Percentiles rank a stretch among this genome's conserved stretches.
Conservation (phyloP, 2,329 filamentous ascomycete species). For the Balansia obtecta region DNA sequence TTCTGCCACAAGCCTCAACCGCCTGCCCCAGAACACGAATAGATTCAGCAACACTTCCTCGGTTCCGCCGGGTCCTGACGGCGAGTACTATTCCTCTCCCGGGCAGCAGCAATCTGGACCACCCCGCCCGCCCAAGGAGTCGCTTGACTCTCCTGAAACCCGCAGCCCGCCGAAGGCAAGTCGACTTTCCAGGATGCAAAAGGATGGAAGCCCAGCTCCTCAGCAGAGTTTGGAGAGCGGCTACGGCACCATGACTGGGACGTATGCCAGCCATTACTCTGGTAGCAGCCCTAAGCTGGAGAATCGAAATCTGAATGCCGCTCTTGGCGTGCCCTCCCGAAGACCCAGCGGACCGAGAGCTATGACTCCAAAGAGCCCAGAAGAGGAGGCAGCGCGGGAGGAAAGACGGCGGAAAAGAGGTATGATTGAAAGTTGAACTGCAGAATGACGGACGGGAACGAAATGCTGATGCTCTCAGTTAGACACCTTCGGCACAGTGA, state of each 20-base stretch:
- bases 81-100: slow-evolving; percentile 34
- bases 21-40: slow-evolving; percentile 34
- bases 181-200: slow-evolving; percentile 34
- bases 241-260: slow-evolving; percentile 36
- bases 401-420: slow-evolving; percentile 45
- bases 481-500: slow-evolving; percentile 19
- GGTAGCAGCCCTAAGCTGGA: slow-evolving; percentile 43
- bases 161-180: slow-evolving; percentile 34
- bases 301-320: slow-evolving; percentile 44
- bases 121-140: slow-evolving; percentile 51
- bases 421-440: slow-evolving; percentile 20
- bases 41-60: slow-evolving; percentile 35
- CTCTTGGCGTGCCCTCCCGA: slow-evolving; percentile 37
- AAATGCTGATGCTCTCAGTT: not conserved
- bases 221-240: slow-evolving; percentile 43
- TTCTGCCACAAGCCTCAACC: slow-evolving; percentile 45
- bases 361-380: slow-evolving; percentile 45
- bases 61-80: slow-evolving; percentile 18
- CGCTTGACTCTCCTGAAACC: slow-evolving; percentile 30
- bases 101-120: slow-evolving; percentile 30
- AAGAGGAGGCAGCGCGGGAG: slow-evolving; percentile 32
- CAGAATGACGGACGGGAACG: not conserved
- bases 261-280: slow-evolving; percentile 37
- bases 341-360: slow-evolving; percentile 46
- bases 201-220: slow-evolving; percentile 43